Evolutionary conservation across 768 basidiomycete genomes (phyloP), one percentile per base, ranked within the genome.

Genomic region (Epithele typhae): DNA sequence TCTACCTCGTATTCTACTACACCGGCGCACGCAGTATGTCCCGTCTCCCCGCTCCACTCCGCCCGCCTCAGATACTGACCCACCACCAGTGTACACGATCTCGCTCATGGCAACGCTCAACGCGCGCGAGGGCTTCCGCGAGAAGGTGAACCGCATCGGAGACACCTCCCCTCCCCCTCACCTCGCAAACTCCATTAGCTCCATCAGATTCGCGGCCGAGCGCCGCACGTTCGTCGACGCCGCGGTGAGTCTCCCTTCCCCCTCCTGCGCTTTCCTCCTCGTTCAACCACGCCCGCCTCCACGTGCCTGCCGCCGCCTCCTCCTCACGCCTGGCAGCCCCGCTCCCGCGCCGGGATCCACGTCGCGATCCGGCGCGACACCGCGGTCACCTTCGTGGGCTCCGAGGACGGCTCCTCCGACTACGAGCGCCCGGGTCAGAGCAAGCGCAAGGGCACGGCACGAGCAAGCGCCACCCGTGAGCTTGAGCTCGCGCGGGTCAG

Each of bases 1-100:
- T 38, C 50, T 52, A 52, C 37, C 45, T 52, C 21, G 43, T 52
- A 45, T 47, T 52, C 37, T 52, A 52, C 25, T 52, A 52, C 45
- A 47, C 47, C 19, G 50, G 50, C 15, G 21, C 50, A 9, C 50
- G 50, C 15, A 24, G 50, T 52, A n/a, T 25, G 50, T 43, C 17
- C 35, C 17, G 35, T 17, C 9, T 15, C 9, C 15, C 15, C 15
- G 30, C 9, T 32, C n/a, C n/a, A 15, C 30, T 32, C 30, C 30
- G 9, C 9, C 15, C 30, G 15, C 30, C 9, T 9, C 9, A 9
- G 30, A 9, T 32, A 9, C 9, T 32, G 30, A 4, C 22, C 19
- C 18, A 6, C 17, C 10, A 8, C 5, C 27, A 52, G 50, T 52
- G n/a, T 52, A 52, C 42, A 43, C 40, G 32, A 25, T 43, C 30